These are phyloP conservation scores for Xylariaceae sp. DNA, from an alignment of 2,329 filamentous ascomycete species.

Conservation along the genomic window DNA sequence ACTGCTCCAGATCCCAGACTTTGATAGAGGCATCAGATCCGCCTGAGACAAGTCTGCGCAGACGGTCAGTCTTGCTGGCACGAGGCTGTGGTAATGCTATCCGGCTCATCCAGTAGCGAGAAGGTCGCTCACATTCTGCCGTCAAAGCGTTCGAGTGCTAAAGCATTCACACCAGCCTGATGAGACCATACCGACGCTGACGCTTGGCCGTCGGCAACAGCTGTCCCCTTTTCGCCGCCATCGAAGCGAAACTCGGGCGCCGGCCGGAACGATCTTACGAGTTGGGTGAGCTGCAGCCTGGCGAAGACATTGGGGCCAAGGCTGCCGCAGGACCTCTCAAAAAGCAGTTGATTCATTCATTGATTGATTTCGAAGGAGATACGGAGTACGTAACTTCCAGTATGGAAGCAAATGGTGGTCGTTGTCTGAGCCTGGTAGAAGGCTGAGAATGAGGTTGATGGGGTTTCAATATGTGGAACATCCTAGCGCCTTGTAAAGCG, in stretches of 20 bases:
- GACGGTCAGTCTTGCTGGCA: slow-evolving; percentile 1
- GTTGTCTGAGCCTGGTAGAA: too few relatives aligned
- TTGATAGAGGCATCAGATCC: slow-evolving; percentile 79
- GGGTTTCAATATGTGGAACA: too few relatives aligned
- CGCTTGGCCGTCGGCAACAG: slow-evolving; percentile 18
- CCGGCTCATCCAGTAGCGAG: background rate
- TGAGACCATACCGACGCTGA: slow-evolving; percentile 54
- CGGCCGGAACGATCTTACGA: slow-evolving; percentile 62
- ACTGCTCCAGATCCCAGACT: slow-evolving; percentile 76
- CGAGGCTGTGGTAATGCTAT: background rate
- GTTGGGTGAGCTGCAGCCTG: slow-evolving; percentile 54
- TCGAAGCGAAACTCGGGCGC: slow-evolving; percentile 64
- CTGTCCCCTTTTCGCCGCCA: slow-evolving; percentile 41
- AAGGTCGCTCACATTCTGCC: slow-evolving; percentile 54
- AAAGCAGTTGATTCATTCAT: slow-evolving; percentile 72
- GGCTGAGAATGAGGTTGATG: too few relatives aligned
- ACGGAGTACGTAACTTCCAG: too few relatives aligned
- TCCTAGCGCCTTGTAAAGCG: too few relatives aligned
- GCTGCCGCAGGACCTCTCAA: slow-evolving; percentile 68
- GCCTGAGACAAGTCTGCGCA: slow-evolving; percentile 65
- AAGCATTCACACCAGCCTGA: slow-evolving; percentile 67
- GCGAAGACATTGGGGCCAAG: slow-evolving; percentile 57
- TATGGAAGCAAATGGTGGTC: too few relatives aligned
- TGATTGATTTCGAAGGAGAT: slow-evolving; percentile 16
- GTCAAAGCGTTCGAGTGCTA: slow-evolving; percentile 77